These are phyloP conservation scores for Nitzschia sp. DNA, from an alignment of 108 stramenopile genomes.

Conservation along the genomic window DNA sequence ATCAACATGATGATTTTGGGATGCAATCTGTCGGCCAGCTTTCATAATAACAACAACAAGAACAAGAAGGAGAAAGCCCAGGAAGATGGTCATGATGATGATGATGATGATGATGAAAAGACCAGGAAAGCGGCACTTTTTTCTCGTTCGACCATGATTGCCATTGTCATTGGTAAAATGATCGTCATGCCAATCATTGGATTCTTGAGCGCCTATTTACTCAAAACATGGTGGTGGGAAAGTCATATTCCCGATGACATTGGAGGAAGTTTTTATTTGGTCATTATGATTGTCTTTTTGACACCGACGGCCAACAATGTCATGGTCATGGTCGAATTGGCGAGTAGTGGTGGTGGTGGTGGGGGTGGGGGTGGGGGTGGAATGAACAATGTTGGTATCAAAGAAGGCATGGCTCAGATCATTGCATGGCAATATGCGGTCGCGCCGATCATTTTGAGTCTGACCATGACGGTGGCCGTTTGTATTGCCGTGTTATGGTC, in stretches of 20 bases:
- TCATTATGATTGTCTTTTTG: slow-evolving; percentile 83
- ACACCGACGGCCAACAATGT: slow-evolving; percentile 92
- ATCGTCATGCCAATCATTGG: slow-evolving; percentile 79
- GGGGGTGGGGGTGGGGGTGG: background rate
- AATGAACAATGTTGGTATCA: slow-evolving; percentile 40
- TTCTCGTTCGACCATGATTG: slow-evolving; percentile 49
- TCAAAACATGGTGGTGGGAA: slow-evolving; percentile 46
- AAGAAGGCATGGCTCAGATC: slow-evolving; percentile 76
- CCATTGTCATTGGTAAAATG: slow-evolving; percentile 80
- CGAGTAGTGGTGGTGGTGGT: slow-evolving; percentile 22
- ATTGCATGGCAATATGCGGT: slow-evolving; percentile 81
- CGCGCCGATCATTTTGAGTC: slow-evolving; percentile 72
- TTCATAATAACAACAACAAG: slow-evolving; percentile 20
- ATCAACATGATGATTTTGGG: slow-evolving; percentile 91
- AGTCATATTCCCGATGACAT: slow-evolving; percentile 63
- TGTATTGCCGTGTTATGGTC: slow-evolving; percentile 30
- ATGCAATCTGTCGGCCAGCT: slow-evolving; percentile 66
- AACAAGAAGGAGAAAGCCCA: background rate
- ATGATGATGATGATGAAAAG: slow-evolving; percentile 19
- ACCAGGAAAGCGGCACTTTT: slow-evolving; percentile 36
- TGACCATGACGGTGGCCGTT: slow-evolving; percentile 49
- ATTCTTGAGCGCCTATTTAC: slow-evolving; percentile 47
- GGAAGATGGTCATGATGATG: background rate
- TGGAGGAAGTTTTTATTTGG: slow-evolving; percentile 77
- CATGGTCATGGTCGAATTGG: slow-evolving; percentile 90